Evolutionary conservation across 805 yeast genomes (phyloP).

Genomic region (Candida pseudoglaebosa): DNA sequence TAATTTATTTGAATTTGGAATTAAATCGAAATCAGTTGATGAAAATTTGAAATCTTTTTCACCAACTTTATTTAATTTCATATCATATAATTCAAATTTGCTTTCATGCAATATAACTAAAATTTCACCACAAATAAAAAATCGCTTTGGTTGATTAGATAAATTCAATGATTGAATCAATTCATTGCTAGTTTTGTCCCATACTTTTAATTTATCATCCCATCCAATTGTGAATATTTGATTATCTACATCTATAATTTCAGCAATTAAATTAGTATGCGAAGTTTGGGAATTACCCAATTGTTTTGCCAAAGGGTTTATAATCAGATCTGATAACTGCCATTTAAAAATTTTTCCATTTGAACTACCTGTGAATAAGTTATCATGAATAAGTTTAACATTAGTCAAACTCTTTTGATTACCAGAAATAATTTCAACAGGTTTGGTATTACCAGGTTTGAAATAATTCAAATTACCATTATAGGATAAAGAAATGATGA

Average conservation of each 20-base stretch:
- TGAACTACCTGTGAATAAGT: conserved; percentile 63
- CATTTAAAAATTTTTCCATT: conserved; percentile 75
- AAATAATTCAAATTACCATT: conserved; percentile 71
- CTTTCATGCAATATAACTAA: conserved; percentile 28
- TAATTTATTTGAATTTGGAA: conserved; percentile 17
- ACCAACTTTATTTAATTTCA: conserved; percentile 10
- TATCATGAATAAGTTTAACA: conserved; percentile 21
- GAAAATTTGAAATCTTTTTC: conserved; percentile 18
- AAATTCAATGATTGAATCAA: conserved; percentile 12
- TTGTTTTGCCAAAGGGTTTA: conserved; percentile 28
- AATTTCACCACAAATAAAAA: conserved; percentile 23
- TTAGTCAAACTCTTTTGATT: conserved; percentile 84
- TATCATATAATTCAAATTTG: conserved; percentile 21
- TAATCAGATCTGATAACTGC: conserved; percentile 28
- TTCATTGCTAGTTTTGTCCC: conserved; percentile 19
- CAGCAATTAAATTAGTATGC: conserved; percentile 68
- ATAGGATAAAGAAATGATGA: conserved; percentile 61
- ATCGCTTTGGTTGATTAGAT: conserved; percentile 34
- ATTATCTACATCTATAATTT: conserved; percentile 31
- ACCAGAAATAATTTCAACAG: conserved; percentile 51
- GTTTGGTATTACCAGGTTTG: conserved; percentile 29
- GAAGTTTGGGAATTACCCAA: conserved; percentile 29
- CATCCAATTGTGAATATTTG: conserved; percentile 63
- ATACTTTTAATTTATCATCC: conserved; percentile 71
- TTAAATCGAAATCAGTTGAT: conserved; percentile 22